Conservation (phyloP, 768 basidiomycete genomes). For the Rhizopogon salebrosus region DNA sequence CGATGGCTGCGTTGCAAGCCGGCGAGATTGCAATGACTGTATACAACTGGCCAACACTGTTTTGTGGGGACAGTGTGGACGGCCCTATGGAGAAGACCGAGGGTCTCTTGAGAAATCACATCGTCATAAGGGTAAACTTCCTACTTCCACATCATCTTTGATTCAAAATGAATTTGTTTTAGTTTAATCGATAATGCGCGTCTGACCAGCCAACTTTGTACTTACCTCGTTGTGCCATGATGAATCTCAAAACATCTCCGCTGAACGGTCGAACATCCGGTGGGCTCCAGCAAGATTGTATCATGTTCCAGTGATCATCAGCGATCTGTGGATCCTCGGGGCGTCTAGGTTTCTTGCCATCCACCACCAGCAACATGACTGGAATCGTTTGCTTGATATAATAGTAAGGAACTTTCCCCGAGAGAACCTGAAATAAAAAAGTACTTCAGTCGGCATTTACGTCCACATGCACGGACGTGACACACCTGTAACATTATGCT, state of each 20-base stretch:
- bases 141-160: neutral
- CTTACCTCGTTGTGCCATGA: neutral
- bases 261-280: conserved; percentile 7
- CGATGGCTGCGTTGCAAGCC: neutral
- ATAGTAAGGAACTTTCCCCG: conserved; percentile 6
- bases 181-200: neutral
- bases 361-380: conserved; percentile 3
- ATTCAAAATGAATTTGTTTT: neutral
- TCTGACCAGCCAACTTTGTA: neutral
- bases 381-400: conserved; percentile 3
- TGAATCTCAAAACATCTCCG: conserved; percentile 15
- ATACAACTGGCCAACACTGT: conserved; percentile 1
- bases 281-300: conserved; percentile 2
- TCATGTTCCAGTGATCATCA: conserved; percentile 5
- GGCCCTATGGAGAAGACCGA: neutral
- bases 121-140: neutral
- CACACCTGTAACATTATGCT: conserved; percentile 22
- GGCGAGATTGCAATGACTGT: neutral
- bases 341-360: conserved; percentile 1
- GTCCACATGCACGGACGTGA: neutral
- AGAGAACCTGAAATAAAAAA: neutral
- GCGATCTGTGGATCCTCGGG: conserved; percentile 2
- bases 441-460: neutral
- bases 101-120: neutral
- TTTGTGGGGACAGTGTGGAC: neutral